These are phyloP conservation scores for Marchantia paleacea DNA, from an alignment of 225 moss, liverwort and hornwort species.

Conservation along the genomic window DNA sequence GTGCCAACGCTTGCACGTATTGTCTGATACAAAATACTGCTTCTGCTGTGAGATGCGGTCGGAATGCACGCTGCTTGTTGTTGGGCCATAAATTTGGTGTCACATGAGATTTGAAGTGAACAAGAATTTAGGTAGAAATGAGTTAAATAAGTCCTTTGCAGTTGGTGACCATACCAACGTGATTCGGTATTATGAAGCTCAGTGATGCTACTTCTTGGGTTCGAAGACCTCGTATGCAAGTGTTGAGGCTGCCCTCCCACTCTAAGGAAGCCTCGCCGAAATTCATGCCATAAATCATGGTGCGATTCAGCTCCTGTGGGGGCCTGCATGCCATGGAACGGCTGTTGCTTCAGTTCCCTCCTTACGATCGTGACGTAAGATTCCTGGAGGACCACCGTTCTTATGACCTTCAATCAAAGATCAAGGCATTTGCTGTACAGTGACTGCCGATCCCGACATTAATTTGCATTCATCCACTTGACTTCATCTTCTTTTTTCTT, in stretches of 20 bases:
- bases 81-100: neutral
- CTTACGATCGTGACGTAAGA: neutral
- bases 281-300: neutral
- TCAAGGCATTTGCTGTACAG: neutral
- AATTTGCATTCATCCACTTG: too few species aligned
- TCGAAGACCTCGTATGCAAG: neutral
- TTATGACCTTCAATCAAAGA: neutral
- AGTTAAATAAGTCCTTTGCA: too few species aligned
- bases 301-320: neutral
- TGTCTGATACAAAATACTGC: neutral
- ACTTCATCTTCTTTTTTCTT: too few species aligned
- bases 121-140: too few species aligned
- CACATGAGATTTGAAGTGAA: neutral
- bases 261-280: neutral
- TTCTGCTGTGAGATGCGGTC: neutral
- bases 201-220: too few species aligned
- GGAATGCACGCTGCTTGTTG: neutral
- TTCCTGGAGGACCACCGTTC: neutral
- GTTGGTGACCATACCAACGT: too few species aligned
- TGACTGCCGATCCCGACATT: too few species aligned
- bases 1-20: conserved; percentile 1
- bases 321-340: neutral
- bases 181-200: too few species aligned
- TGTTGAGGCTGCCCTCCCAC: neutral
- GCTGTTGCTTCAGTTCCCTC: neutral